Percentiles rank a stretch among this genome's conserved stretches.
These are phyloP conservation scores for Erythrobasidium yunnanense DNA, from an alignment of 768 basidiomycete genomes.

Conservation along the genomic window DNA sequence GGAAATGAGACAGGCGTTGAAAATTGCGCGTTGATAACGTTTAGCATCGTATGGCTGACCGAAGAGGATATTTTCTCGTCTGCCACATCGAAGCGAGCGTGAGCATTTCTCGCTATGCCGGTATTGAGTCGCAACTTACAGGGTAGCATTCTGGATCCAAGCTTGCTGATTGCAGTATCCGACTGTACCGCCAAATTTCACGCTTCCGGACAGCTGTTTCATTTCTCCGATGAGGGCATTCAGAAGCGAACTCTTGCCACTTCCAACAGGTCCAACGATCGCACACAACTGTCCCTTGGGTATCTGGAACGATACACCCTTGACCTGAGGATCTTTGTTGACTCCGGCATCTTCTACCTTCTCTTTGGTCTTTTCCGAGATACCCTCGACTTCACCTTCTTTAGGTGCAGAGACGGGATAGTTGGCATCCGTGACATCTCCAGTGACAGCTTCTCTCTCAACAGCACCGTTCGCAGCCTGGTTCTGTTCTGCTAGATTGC, in stretches of 20 bases:
- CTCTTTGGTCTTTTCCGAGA: not conserved
- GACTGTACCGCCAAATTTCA: slow-evolving; percentile 51
- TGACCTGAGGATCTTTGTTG: slow-evolving; percentile 61
- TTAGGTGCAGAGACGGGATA: not conserved
- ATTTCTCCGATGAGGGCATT: slow-evolving; percentile 29
- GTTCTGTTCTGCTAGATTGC: not conserved
- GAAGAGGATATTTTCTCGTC: slow-evolving; percentile 80
- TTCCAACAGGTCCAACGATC: slow-evolving; percentile 77
- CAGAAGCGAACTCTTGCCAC: slow-evolving; percentile 53
- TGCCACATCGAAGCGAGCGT: too few species aligned
- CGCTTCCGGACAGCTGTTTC: slow-evolving; percentile 53
- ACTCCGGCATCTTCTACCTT: not conserved
- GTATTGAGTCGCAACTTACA: too few species aligned
- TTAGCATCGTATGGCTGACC: slow-evolving; percentile 70
- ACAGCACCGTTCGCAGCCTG: slow-evolving; percentile 13
- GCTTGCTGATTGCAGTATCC: slow-evolving; percentile 77
- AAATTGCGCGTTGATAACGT: slow-evolving; percentile 68
- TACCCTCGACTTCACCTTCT: not conserved
- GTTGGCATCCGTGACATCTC: slow-evolving; percentile 11
- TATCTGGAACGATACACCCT: slow-evolving; percentile 56
- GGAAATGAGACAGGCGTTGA: slow-evolving; percentile 64
- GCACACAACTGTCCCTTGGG: slow-evolving; percentile 69
- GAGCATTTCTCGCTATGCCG: too few species aligned
- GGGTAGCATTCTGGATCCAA: slow-evolving; percentile 60
- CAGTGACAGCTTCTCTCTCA: slow-evolving; percentile 19